These are phyloP conservation scores for Myochromella boudieri DNA, from an alignment of 768 basidiomycete species.

Conservation along the genomic window DNA sequence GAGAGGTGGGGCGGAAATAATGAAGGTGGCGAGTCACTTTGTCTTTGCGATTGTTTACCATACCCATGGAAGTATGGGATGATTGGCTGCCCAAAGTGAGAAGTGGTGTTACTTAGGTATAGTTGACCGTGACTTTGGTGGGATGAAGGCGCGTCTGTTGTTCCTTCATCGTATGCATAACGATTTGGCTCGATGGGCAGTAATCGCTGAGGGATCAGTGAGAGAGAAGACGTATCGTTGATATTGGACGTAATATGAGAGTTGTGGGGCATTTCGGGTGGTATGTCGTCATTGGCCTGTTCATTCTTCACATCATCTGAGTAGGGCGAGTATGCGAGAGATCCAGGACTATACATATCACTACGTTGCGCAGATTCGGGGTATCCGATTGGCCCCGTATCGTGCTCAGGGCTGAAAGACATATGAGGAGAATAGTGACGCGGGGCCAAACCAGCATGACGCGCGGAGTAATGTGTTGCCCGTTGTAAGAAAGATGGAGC, in stretches of 20 bases:
- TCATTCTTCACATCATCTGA: background rate
- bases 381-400: constrained; percentile 8
- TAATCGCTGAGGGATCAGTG: background rate
- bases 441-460: background rate
- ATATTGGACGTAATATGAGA: background rate
- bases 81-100: no score
- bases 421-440: background rate
- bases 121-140: constrained; percentile 1
- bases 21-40: background rate
- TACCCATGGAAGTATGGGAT: no score
- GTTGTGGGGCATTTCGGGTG: background rate
- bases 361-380: constrained; percentile 24
- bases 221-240: background rate
- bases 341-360: constrained; percentile 1
- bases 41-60: background rate
- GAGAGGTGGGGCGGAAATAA: background rate
- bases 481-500: background rate
- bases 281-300: background rate
- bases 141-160: background rate
- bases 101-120: no score
- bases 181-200: background rate
- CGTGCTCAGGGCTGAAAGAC: background rate
- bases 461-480: background rate
- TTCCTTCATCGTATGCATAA: background rate
- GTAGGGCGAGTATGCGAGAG: background rate